These are phyloP conservation scores for Sinapis alba DNA, from an alignment of 441 rosid genomes.

Conservation along the genomic window DNA sequence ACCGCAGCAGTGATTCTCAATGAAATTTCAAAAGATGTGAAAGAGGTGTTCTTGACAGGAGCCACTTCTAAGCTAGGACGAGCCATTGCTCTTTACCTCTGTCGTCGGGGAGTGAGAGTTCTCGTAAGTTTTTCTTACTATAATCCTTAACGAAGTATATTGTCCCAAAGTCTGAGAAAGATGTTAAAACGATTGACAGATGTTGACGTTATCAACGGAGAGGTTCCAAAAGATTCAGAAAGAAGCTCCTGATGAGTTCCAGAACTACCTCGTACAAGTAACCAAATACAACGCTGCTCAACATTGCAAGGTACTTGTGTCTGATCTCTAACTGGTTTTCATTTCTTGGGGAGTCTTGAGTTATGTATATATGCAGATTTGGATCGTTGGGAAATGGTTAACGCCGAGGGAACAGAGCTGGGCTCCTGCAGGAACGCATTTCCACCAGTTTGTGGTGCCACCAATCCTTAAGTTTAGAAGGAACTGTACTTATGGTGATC, in stretches of 20 bases:
- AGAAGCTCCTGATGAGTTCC: slow-evolving; percentile 81
- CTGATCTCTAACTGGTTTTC: background rate
- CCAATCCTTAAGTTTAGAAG: slow-evolving; percentile 75
- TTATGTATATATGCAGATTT: slow-evolving; percentile 50
- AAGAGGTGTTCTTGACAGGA: slow-evolving; percentile 87
- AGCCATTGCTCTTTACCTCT: slow-evolving; percentile 90
- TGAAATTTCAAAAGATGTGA: slow-evolving; percentile 67
- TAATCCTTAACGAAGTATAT: background rate
- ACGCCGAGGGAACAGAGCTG: slow-evolving; percentile 85
- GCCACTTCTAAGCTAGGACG: slow-evolving; percentile 98
- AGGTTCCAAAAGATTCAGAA: slow-evolving; percentile 81
- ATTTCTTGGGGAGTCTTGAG: background rate
- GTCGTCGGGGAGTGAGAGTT: slow-evolving; percentile 71
- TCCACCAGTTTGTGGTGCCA: slow-evolving; percentile 97
- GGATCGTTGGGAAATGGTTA: slow-evolving; percentile 98
- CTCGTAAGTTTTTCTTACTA: slow-evolving; percentile 59
- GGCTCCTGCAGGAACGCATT: slow-evolving; percentile 95
- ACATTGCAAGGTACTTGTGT: slow-evolving; percentile 68
- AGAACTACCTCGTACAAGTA: slow-evolving; percentile 79
- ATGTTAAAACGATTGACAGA: slow-evolving; percentile 47
- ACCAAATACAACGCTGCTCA: slow-evolving; percentile 91
- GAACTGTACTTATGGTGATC: slow-evolving; percentile 90
- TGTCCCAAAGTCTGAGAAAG: background rate
- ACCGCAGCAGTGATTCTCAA: slow-evolving; percentile 94
- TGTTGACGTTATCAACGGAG: slow-evolving; percentile 82